Conservation (phyloP, 2,329 filamentous ascomycete genomes). For the Curvularia sp. region DNA sequence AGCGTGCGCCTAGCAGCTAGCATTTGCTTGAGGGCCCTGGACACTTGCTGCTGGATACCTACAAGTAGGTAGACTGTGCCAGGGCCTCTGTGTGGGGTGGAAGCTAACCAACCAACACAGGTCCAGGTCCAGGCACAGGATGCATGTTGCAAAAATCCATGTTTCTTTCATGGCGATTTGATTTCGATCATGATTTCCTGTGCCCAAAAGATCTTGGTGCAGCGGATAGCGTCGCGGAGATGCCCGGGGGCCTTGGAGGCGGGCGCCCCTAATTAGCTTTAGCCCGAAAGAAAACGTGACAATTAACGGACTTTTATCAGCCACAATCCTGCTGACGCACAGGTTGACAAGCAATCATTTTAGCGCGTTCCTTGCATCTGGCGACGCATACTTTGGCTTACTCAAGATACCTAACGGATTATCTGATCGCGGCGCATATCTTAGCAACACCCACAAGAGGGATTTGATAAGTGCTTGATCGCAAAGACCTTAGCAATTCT, state of each 20-base stretch:
- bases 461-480: slow-evolving; percentile 9
- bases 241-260: slow-evolving; percentile 1
- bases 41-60: no score
- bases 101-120: neutral
- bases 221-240: neutral
- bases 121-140: neutral
- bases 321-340: slow-evolving; percentile 38
- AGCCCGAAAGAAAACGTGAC: slow-evolving; percentile 18
- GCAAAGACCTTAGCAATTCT: slow-evolving; percentile 20
- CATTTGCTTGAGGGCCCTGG: neutral
- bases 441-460: slow-evolving; percentile 6
- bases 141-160: neutral
- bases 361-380: slow-evolving; percentile 3
- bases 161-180: neutral
- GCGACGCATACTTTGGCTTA: slow-evolving; percentile 23
- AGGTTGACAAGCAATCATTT: slow-evolving; percentile 10
- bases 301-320: slow-evolving; percentile 36
- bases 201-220: slow-evolving; percentile 2
- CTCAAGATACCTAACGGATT: slow-evolving; percentile 28
- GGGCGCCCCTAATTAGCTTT: slow-evolving; percentile 32
- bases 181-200: slow-evolving; percentile 16
- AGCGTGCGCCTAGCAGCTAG: neutral
- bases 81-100: no score
- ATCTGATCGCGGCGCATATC: slow-evolving; percentile 14
- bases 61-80: neutral